Evolutionary conservation across 163 green algal species (phyloP).

Genomic region (Chloromonas sp.): DNA sequence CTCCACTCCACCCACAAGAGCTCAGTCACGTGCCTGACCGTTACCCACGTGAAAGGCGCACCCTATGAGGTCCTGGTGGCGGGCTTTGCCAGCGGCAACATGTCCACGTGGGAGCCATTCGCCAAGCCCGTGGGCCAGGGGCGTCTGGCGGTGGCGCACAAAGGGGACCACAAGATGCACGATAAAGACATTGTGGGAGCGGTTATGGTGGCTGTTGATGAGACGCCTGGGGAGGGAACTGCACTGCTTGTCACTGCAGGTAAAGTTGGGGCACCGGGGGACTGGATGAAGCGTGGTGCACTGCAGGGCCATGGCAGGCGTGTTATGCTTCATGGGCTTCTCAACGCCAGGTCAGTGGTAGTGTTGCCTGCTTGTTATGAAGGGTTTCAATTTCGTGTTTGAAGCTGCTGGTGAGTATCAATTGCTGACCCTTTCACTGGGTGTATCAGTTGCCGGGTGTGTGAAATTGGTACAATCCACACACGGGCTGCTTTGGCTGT

Average conservation of each 20-base stretch:
- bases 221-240: not conserved
- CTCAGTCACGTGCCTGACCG: conserved; percentile 43
- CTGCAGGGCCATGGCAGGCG: not conserved
- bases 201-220: conserved; percentile 22
- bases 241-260: not conserved
- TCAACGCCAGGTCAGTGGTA: too few relatives aligned
- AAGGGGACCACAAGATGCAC: conserved; percentile 43
- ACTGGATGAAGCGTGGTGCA: not conserved
- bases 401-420: too few relatives aligned
- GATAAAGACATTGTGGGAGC: conserved; percentile 45
- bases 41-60: conserved; percentile 24
- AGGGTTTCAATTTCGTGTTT: too few relatives aligned
- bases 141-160: conserved; percentile 14
- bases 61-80: conserved; percentile 35
- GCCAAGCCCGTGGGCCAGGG: conserved; percentile 19
- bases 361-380: too few relatives aligned
- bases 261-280: too few relatives aligned
- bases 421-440: too few relatives aligned
- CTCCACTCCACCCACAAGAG: conserved; percentile 47
- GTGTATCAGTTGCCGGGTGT: too few relatives aligned
- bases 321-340: too few relatives aligned
- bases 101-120: conserved; percentile 53
- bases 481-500: too few relatives aligned
- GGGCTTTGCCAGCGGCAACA: conserved; percentile 31
- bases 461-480: too few relatives aligned